Evolutionary conservation across 225 moss, liverwort and hornwort species (phyloP).

Genomic region (Pleurozium schreberi): DNA sequence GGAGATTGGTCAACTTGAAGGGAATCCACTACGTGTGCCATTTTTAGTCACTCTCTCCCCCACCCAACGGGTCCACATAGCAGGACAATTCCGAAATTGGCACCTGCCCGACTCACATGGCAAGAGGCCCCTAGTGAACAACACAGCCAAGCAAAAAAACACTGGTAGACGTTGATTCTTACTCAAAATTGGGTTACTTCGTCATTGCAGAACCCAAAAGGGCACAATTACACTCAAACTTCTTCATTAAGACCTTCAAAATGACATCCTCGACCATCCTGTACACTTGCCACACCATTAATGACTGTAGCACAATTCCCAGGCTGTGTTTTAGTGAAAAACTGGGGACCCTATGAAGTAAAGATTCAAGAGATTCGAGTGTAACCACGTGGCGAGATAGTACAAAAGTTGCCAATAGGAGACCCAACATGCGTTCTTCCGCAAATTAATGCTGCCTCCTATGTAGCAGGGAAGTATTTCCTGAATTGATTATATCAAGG

Average conservation of each 20-base stretch:
- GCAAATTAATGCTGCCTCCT: background rate
- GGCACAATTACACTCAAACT: background rate
- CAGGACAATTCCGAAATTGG: too few relatives aligned
- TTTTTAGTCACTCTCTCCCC: too few relatives aligned
- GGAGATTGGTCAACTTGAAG: too few relatives aligned
- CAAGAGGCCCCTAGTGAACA: background rate
- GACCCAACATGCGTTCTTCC: background rate
- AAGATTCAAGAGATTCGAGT: background rate
- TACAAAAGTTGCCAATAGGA: background rate
- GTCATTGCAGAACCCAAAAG: too few relatives aligned
- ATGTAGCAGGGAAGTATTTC: background rate
- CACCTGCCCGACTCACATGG: too few relatives aligned
- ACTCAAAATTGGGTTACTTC: background rate
- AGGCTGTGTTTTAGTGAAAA: background rate
- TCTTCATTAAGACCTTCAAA: background rate
- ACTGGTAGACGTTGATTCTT: too few relatives aligned
- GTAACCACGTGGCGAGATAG: background rate
- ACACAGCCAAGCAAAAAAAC: too few relatives aligned
- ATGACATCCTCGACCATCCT: too few relatives aligned
- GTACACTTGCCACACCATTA: background rate
- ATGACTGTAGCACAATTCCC: background rate
- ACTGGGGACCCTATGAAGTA: background rate
- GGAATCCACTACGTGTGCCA: too few relatives aligned
- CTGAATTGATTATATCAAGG: background rate
- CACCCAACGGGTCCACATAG: too few relatives aligned